Evolutionary conservation across 108 stramenopile species (phyloP), one percentile per base, ranked within the genome.

Genomic region (Cylindrotheca closterium): DNA sequence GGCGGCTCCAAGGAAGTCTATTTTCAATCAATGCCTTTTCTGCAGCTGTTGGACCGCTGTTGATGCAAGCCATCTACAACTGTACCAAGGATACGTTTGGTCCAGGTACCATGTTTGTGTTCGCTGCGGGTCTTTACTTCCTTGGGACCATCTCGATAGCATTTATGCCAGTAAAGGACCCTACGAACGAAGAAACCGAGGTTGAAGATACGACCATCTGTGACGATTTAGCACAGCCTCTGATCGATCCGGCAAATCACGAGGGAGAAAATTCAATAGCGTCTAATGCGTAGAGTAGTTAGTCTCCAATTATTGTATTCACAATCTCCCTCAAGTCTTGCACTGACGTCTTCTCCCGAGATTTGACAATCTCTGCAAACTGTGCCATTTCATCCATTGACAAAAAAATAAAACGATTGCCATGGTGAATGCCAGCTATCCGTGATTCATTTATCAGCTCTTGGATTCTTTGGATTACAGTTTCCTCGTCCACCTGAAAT

Each of bases 101-200:
- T 7, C 83, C 82, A 30, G 89, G 90, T 4, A 85, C 82, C 5
- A 88, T 92, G 90, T 92, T 86, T 63, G 53, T 92, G n/a, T 84
- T 75, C 59, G 85, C 87, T 0, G 56, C 90, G 5, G 51, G 55
- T 22, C 52, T 92, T 17, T 88, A 92, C 49, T 48, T 79, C 29
- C 48, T 86, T 46, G 90, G 87, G 19, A 73, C 80, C 26, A 33
- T 85, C 3, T 28, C 70, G 15, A 73, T 78, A 5, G 31, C 70
- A 19, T 61, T 59, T 37, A 58, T 82, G 49, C 72, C 80, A 2
- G 26, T 53, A 10, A 10, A 28, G 28, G 15, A 42, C 37, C 15
- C 37, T 10, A 30, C 5, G 7, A 30, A 28, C 3, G 25, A 55
- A 29, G 55, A 51, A 4, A 23, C 50, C 22, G n/a, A 23, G 18